phyloP scores from a whole-genome alignment of 139 green algal species.

The Astrephomene gubernaculifera region DNA sequence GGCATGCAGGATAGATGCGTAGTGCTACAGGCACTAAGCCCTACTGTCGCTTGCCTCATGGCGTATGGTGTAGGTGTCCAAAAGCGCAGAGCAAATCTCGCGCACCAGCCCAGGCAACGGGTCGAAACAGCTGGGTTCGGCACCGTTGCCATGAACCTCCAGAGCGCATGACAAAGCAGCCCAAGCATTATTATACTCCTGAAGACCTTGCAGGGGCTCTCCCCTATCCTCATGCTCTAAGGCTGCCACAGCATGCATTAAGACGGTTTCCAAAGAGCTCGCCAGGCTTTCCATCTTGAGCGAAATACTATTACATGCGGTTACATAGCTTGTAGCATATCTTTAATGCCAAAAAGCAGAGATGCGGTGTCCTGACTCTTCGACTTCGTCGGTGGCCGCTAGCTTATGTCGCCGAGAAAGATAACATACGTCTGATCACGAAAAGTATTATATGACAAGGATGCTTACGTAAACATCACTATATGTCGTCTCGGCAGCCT shows the following conservation, averaged over 20 bases:
- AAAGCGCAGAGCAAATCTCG: not conserved
- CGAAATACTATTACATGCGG: too few relatives aligned
- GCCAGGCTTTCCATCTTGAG: not conserved
- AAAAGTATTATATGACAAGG: too few relatives aligned
- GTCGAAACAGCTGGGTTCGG: not conserved
- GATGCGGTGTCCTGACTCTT: too few relatives aligned
- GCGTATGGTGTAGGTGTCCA: slow-evolving; percentile 24
- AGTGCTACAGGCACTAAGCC: too few relatives aligned
- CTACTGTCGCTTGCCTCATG: slow-evolving; percentile 32
- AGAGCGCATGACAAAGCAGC: slow-evolving; percentile 21
- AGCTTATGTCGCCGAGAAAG: too few relatives aligned
- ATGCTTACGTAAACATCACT: too few relatives aligned
- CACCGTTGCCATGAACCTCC: slow-evolving; percentile 9
- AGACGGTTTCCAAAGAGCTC: slow-evolving; percentile 7
- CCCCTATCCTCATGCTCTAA: slow-evolving; percentile 36
- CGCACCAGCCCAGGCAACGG: not conserved
- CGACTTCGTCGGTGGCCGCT: too few relatives aligned
- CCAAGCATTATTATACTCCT: slow-evolving; percentile 13
- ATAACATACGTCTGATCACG: too few relatives aligned
- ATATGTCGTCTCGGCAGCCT: too few relatives aligned
- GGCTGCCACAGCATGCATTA: slow-evolving; percentile 22
- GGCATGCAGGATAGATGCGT: too few relatives aligned
- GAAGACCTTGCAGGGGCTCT: not conserved
- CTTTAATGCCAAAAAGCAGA: too few relatives aligned
- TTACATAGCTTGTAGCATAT: too few relatives aligned